A percentile compares a stretch with the other conserved stretches of the same genome.
Conservation (phyloP, 306 rosid genomes). For the Psophocarpus tetragonolobus region DNA sequence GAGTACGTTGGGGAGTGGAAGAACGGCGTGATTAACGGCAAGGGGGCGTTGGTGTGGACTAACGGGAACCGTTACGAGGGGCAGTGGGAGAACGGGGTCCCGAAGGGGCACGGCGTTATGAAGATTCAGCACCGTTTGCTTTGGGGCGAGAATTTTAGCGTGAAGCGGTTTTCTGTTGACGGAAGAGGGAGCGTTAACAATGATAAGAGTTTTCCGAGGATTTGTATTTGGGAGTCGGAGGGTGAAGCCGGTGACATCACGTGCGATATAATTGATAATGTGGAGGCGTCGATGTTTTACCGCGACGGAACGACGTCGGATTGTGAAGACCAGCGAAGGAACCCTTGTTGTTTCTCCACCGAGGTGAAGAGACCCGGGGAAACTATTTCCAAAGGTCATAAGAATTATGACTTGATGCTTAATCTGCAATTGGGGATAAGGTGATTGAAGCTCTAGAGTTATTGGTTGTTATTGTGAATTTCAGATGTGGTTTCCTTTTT, state of each 20-base stretch:
- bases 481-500: background rate
- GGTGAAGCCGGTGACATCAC: slow-evolving; percentile 99
- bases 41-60: slow-evolving; percentile 74
- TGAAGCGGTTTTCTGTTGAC: slow-evolving; percentile 79
- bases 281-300: slow-evolving; percentile 92
- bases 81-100: slow-evolving; percentile 87
- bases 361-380: slow-evolving; percentile 90
- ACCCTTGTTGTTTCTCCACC: slow-evolving; percentile 58
- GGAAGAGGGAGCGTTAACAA: slow-evolving; percentile 59
- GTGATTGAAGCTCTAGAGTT: slow-evolving; percentile 11
- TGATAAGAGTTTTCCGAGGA: slow-evolving; percentile 85
- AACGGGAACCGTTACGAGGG: slow-evolving; percentile 87
- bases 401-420: slow-evolving; percentile 95
- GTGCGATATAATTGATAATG: slow-evolving; percentile 93
- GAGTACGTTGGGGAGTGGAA: slow-evolving; percentile 86
- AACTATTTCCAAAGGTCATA: slow-evolving; percentile 81
- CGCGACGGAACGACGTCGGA: slow-evolving; percentile 58
- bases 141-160: slow-evolving; percentile 51
- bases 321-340: slow-evolving; percentile 53
- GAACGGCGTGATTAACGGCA: slow-evolving; percentile 82
- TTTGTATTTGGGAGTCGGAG: slow-evolving; percentile 97
- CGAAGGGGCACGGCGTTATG: slow-evolving; percentile 62
- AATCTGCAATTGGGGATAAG: slow-evolving; percentile 94
- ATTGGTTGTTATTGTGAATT: background rate
- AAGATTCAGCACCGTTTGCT: slow-evolving; percentile 26